A percentile compares a stretch with the other conserved stretches of the same genome.
Evolutionary conservation across 176 grass and related monocot genomes (phyloP).

Genomic region (Musa troglodytarum): DNA sequence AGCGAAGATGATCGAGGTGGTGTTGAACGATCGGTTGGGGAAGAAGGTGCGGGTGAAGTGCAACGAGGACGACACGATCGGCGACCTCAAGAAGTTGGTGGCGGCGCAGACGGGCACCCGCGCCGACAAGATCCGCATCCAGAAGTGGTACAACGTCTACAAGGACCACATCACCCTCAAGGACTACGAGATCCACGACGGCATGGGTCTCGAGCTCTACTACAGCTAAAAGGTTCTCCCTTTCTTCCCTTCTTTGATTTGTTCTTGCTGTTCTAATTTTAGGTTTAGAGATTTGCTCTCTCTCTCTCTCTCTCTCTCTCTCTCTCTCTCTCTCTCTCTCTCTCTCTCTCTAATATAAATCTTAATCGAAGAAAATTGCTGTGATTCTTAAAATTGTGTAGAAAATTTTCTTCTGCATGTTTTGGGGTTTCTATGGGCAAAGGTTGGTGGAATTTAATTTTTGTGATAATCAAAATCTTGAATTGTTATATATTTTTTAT

Average conservation of each 20-base stretch:
- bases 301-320: too few species aligned
- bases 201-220: conserved; percentile 99
- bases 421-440: too few species aligned
- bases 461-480: too few species aligned
- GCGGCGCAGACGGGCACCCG: conserved; percentile 92
- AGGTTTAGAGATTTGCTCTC: background rate
- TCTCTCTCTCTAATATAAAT: too few species aligned
- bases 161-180: conserved; percentile 98
- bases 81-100: conserved; percentile 97
- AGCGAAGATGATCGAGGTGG: conserved; percentile 90
- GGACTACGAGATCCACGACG: conserved; percentile 98
- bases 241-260: background rate
- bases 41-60: conserved; percentile 99
- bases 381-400: too few species aligned
- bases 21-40: conserved; percentile 89
- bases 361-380: too few species aligned
- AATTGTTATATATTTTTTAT: too few species aligned
- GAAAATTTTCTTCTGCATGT: too few species aligned
- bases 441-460: too few species aligned
- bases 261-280: background rate
- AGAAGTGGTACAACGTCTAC: conserved; percentile 99
- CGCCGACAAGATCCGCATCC: conserved; percentile 92
- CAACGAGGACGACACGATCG: conserved; percentile 99
- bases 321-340: too few species aligned
- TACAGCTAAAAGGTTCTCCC: conserved; percentile 41